Conservation (phyloP, 2,329 filamentous ascomycete species). For the Sporothrix phasma region DNA sequence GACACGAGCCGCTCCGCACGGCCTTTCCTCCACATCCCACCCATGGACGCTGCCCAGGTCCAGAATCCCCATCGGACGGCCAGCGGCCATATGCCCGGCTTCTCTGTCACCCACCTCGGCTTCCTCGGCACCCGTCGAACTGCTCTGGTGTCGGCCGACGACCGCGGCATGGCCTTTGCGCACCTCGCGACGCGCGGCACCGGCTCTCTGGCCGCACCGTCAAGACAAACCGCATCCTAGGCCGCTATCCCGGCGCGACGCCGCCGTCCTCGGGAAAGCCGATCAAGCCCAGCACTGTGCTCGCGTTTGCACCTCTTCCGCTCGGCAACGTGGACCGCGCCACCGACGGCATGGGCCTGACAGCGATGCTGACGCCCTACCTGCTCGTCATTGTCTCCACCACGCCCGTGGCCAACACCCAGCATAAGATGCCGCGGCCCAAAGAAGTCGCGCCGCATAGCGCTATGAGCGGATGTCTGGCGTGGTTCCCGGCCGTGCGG, state of each 20-base stretch:
- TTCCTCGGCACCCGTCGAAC: slow-evolving; percentile 91
- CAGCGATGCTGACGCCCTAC: slow-evolving; percentile 92
- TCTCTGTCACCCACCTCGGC: slow-evolving; percentile 78
- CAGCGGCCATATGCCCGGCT: slow-evolving; percentile 74
- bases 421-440: slow-evolving; percentile 83
- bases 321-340: slow-evolving; percentile 87
- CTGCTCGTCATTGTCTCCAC: slow-evolving; percentile 94
- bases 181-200: slow-evolving; percentile 88
- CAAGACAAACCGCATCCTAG: slow-evolving; percentile 82
- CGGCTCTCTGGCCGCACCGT: slow-evolving; percentile 77
- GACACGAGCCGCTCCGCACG: slow-evolving; percentile 72
- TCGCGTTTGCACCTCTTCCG: slow-evolving; percentile 82
- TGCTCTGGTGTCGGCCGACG: slow-evolving; percentile 88
- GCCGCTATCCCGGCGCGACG: slow-evolving; percentile 71
- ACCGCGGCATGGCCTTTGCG: slow-evolving; percentile 94
- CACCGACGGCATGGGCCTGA: slow-evolving; percentile 80
- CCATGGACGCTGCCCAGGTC: slow-evolving; percentile 56
- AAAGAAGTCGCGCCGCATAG: slow-evolving; percentile 87
- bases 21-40: slow-evolving; percentile 80
- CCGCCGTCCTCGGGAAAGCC: slow-evolving; percentile 44
- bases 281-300: slow-evolving; percentile 84
- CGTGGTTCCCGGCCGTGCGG: slow-evolving; percentile 95
- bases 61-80: slow-evolving; percentile 45
- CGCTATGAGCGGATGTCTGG: slow-evolving; percentile 83
- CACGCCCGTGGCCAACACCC: slow-evolving; percentile 89